Conservation (phyloP, 208 protist species). For the Novymonas esmeraldas region DNA sequence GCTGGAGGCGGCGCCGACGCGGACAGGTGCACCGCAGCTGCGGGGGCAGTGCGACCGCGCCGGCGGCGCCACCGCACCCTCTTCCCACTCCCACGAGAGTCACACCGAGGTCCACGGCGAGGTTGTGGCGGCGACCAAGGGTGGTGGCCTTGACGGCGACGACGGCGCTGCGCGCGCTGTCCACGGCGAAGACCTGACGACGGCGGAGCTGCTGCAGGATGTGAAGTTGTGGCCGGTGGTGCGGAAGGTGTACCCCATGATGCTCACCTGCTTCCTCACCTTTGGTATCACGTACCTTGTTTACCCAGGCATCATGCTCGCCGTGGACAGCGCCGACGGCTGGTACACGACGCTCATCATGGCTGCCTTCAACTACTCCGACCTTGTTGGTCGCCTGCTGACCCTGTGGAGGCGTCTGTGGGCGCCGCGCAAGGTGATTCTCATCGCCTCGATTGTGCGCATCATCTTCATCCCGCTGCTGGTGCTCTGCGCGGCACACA, state of each 20-base stretch:
- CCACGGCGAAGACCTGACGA: slow-evolving; percentile 36
- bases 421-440: slow-evolving; percentile 37
- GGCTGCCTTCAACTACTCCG: slow-evolving; percentile 69
- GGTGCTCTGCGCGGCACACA: slow-evolving; percentile 63
- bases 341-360: slow-evolving; percentile 85
- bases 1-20: slow-evolving; percentile 4
- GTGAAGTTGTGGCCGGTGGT: slow-evolving; percentile 66
- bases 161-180: neutral
- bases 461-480: slow-evolving; percentile 73
- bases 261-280: slow-evolving; percentile 66
- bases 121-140: neutral
- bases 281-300: slow-evolving; percentile 75
- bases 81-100: neutral
- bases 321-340: slow-evolving; percentile 44
- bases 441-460: slow-evolving; percentile 46
- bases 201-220: slow-evolving; percentile 66
- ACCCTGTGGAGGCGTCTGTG: slow-evolving; percentile 55
- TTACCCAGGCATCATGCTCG: slow-evolving; percentile 76
- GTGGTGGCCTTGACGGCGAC: neutral
- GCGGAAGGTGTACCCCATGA: slow-evolving; percentile 78
- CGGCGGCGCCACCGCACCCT: neutral
- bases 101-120: neutral
- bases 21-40: neutral
- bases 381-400: slow-evolving; percentile 55
- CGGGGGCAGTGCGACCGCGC: neutral